Evolutionary conservation across 1,284 basidiomycete genomes (phyloP), one percentile per base, ranked within the genome.

Genomic region (Rhizoctonia solani): DNA sequence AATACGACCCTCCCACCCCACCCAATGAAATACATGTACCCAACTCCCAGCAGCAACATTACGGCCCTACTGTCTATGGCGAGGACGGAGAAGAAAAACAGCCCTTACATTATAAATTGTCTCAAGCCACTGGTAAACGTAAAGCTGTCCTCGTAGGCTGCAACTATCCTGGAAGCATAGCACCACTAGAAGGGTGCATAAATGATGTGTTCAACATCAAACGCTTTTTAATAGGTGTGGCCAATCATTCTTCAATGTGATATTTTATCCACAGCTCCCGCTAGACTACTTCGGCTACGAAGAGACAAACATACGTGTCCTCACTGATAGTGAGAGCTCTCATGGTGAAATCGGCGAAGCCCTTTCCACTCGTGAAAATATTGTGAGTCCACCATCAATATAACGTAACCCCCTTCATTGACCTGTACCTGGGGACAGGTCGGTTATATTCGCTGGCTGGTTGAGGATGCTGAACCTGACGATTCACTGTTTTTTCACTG

Each of bases 141-240:
- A 68, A 68, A 37, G 66, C 66, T n/a, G 55, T 68, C 16, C 56
- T 68, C 16, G 47, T 68, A 5, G 66, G 66, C 29, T 58, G 54
- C 39, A 68, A 68, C 14, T 68, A 68, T 30, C 54, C 66, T 3
- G 55, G 55, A n/a, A 52, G 47, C n/a, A 42, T 30, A 8, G 54
- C 54, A n/a, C 54, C 66, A 11, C 54, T 68, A 16, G 52, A 58
- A n/a, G 66, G 66, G 11, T 68, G 66, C 27, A 59, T 68, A 37
- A 68, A 68, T 25, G 66, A 68, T 23, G 66, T 68, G 19, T 54
- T 58, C 66, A 68, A 68, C 29, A 68, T 68, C 25, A 56, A 59
- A 21, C 47, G 56, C 9, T 68, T 68, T 25, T 39, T 68, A 29
- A 66, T 66, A 21, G 61, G 61, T 66, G 13, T 30, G 59, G 4